Evolutionary conservation across 2,329 filamentous ascomycete species (phyloP).

Genomic region (Pseudopyricularia javanii): DNA sequence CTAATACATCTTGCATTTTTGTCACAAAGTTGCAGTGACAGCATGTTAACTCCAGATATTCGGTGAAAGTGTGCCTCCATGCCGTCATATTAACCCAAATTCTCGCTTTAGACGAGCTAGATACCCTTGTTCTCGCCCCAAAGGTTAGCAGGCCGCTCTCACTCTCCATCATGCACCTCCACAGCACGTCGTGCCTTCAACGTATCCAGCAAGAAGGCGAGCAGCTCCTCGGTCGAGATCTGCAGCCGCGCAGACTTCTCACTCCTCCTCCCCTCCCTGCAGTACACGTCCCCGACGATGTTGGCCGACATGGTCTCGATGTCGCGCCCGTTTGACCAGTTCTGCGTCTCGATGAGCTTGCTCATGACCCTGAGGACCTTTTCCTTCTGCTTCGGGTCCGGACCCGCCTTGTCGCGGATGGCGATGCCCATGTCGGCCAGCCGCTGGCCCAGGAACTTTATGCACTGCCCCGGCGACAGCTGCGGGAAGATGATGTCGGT

Average conservation of each 20-base stretch:
- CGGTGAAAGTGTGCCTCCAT: too few species aligned
- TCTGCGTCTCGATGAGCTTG: conserved; percentile 4
- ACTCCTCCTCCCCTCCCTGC: not conserved
- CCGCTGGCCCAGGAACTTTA: conserved; percentile 5
- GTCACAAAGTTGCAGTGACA: too few species aligned
- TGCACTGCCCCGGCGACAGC: not conserved
- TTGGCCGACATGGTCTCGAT: conserved; percentile 6
- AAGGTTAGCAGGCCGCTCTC: not conserved
- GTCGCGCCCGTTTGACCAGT: conserved; percentile 8
- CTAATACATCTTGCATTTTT: too few species aligned
- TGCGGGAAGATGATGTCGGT: conserved; percentile 7
- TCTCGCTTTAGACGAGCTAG: too few species aligned
- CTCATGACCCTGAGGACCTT: conserved; percentile 5
- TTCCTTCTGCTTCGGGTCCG: conserved; percentile 2
- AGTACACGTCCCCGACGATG: not conserved
- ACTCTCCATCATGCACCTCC: not conserved
- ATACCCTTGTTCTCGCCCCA: too few species aligned
- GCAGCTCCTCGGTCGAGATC: not conserved
- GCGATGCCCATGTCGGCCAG: conserved; percentile 6
- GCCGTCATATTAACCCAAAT: too few species aligned
- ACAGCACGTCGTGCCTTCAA: not conserved
- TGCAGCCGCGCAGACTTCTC: not conserved
- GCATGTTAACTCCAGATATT: too few species aligned
- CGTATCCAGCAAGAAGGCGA: not conserved
- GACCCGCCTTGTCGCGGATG: conserved; percentile 3